Base-by-base conservation (phyloP, 352 stramenopile genomes). In the Globisporangium okanoganense region DNA sequence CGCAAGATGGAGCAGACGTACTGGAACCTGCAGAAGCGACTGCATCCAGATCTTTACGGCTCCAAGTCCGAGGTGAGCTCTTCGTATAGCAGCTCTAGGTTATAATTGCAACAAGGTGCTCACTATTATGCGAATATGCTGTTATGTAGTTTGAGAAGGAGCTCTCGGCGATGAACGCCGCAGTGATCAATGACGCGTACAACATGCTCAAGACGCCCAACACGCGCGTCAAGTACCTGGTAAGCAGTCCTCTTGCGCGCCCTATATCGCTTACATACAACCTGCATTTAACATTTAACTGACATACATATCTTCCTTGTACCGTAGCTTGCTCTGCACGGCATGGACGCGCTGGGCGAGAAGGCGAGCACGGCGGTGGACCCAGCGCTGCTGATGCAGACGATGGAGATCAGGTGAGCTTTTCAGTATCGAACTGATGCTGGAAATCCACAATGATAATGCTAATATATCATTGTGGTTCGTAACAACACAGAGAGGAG, bases 171-270 rank as follows among this genome's bases (percentile, higher is more conserved):
- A 75, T 80, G 57, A 95, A 95, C 54, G 79, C 83, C 7, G 82
- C 85, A 0, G 72, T 95, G 13, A 76, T 95, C 47, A 95, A 95
- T 45, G 81, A 90, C 64, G 85, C 85, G 7, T 95, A 95, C 75
- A 91, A 90, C 53, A 90, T 92, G 73, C 75, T 95, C 51, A 95
- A 95, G 69, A 85, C 71, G n/a, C 85, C 85, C 18, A 93, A 87
- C 63, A 92, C 70, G 18, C 85, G 85, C 45, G 82, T 89, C 61
- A 92, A 95, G 63, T 93, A 93, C 49, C 70, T 95, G 64, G 85
- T 95, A 58, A 29, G 73, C 7, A 20, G 5, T 41, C 18, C 67
- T 6, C 35, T 52, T 40, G 43, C n/a, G 43, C 22, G 14, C 58
- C 5, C n/a, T 18, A 14, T 43, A 43, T 40, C 35, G n/a, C n/a